A percentile compares a stretch with the other conserved stretches of the same genome.
Evolutionary conservation across 192 early-diverging fungal genomes (phyloP).

Genomic region (Backusella mclennaniae): DNA sequence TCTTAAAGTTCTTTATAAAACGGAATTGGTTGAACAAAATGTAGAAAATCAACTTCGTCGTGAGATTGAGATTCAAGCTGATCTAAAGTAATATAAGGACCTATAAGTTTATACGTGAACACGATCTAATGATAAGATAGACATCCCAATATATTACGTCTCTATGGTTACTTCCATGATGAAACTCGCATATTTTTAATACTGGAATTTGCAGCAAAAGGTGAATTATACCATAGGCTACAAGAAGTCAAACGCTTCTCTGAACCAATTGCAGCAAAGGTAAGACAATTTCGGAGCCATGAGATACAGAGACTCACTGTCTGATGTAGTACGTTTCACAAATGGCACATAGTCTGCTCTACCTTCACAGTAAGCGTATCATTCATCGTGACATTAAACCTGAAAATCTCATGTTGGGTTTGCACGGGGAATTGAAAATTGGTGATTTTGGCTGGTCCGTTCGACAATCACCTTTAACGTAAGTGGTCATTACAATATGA

Average conservation of each 20-base stretch:
- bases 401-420: conserved; percentile 88
- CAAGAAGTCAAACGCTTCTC: conserved; percentile 66
- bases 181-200: conserved; percentile 89
- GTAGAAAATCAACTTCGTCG: conserved; percentile 89
- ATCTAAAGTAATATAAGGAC: conserved; percentile 60
- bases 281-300: conserved; percentile 20
- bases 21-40: conserved; percentile 68
- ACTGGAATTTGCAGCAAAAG: conserved; percentile 92
- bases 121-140: conserved; percentile 32
- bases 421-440: conserved; percentile 89
- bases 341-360: conserved; percentile 81
- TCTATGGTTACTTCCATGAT: conserved; percentile 97
- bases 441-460: conserved; percentile 99
- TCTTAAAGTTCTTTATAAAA: conserved; percentile 89
- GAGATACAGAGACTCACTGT: not conserved
- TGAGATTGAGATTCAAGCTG: conserved; percentile 95
- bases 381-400: conserved; percentile 98
- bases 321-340: conserved; percentile 77
- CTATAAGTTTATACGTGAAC: not conserved
- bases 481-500: conserved; percentile 44
- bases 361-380: conserved; percentile 87
- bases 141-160: conserved; percentile 90
- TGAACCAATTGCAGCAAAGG: conserved; percentile 74
- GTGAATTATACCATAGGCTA: conserved; percentile 89
- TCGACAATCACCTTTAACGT: conserved; percentile 39